phyloP scores from a whole-genome alignment of 2,329 filamentous ascomycete genomes.

The Talaromyces sp. region DNA sequence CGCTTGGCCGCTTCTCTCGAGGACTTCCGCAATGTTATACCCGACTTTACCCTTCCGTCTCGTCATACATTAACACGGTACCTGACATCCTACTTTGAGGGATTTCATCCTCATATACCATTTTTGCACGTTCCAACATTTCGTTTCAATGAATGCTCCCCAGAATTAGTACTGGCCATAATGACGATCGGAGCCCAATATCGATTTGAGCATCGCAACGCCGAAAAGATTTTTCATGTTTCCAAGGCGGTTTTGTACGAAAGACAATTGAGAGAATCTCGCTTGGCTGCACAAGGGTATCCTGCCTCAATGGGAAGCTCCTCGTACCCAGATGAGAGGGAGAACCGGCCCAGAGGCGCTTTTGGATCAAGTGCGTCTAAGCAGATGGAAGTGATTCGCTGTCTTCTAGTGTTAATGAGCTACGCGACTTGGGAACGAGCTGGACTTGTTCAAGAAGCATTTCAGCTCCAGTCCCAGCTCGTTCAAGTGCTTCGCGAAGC shows the following conservation, averaged over 20 bases:
- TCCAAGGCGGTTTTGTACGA: constrained; percentile 66
- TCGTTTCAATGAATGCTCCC: constrained; percentile 63
- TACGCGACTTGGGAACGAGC: constrained; percentile 37
- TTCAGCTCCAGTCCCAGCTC: constrained; percentile 33
- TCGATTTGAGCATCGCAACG: constrained; percentile 50
- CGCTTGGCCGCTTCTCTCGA: constrained; percentile 35
- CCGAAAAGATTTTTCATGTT: constrained; percentile 53
- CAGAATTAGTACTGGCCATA: constrained; percentile 69
- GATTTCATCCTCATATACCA: constrained; percentile 64
- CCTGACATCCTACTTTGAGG: constrained; percentile 69
- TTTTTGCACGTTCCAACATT: constrained; percentile 71
- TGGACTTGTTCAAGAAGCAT: constrained; percentile 36
- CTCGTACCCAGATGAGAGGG: constrained; percentile 11
- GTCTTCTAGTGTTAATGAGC: constrained; percentile 35
- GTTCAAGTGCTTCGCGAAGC: constrained; percentile 34
- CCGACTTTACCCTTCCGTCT: constrained; percentile 66
- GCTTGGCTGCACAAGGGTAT: constrained; percentile 18
- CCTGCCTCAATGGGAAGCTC: constrained; percentile 21
- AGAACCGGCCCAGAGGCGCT: constrained; percentile 12
- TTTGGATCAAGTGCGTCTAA: constrained; percentile 21
- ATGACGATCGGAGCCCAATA: constrained; percentile 61
- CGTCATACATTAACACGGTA: constrained; percentile 70
- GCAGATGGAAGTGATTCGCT: constrained; percentile 35
- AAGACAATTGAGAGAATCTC: constrained; percentile 47
- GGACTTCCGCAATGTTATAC: constrained; percentile 34